phyloP scores from a whole-genome alignment of 495 filamentous ascomycete genomes.

The Trichoderma virens region DNA sequence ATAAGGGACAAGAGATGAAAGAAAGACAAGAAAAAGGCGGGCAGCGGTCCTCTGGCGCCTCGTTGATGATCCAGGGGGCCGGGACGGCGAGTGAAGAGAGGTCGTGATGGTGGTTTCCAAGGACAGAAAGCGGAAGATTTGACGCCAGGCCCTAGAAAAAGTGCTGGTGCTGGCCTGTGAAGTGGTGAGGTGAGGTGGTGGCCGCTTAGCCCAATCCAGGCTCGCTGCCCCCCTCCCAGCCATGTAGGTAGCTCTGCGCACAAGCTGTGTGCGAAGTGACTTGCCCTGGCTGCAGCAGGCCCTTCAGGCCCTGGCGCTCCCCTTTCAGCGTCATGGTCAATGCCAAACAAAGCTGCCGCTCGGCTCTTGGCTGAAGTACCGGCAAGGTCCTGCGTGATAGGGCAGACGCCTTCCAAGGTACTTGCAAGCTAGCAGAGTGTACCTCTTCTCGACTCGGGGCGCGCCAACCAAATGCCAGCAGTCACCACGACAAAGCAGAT shows the following conservation, averaged over 20 bases:
- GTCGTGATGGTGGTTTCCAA: not conserved
- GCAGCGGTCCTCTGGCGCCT: not conserved
- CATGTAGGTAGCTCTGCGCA: not conserved
- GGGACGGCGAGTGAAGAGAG: not conserved
- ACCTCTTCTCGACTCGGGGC: too few relatives aligned
- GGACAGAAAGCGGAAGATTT: not conserved
- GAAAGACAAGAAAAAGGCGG: not conserved
- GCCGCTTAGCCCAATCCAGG: constrained; percentile 8
- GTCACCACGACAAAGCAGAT: not conserved
- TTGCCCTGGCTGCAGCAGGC: not conserved
- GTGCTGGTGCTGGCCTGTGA: constrained; percentile 5
- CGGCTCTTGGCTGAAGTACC: not conserved
- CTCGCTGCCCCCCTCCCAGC: not conserved
- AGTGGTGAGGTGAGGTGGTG: constrained; percentile 7
- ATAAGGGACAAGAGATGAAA: not conserved
- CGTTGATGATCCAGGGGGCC: not conserved
- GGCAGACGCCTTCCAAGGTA: not conserved
- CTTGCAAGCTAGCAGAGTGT: not conserved
- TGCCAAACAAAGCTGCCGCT: not conserved
- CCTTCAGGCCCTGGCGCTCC: not conserved
- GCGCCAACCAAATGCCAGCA: not conserved
- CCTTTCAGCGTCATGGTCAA: not conserved
- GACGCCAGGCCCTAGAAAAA: constrained; percentile 7
- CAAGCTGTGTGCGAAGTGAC: not conserved
- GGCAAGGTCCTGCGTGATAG: not conserved